These are phyloP conservation scores for Bombardia bombarda DNA, from an alignment of 495 filamentous ascomycete genomes.

Conservation along the genomic window DNA sequence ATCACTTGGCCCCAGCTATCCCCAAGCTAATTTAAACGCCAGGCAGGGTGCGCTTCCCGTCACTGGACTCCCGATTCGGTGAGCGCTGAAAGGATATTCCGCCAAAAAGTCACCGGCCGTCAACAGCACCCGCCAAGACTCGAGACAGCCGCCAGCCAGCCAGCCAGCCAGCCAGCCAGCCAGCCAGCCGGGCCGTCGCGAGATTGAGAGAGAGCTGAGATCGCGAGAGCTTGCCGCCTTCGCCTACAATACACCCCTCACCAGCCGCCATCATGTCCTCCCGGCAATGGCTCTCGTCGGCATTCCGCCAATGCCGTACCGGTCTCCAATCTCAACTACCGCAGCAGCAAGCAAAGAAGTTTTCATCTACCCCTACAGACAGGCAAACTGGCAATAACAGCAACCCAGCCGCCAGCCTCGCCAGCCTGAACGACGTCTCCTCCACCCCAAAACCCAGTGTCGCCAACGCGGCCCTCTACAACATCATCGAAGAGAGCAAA, in stretches of 20 bases:
- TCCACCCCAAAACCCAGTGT: not conserved
- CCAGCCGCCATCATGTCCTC: conserved; percentile 7
- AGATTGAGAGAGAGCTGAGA: not conserved
- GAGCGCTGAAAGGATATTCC: conserved; percentile 1
- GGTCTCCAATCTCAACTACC: not conserved
- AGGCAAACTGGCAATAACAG: not conserved
- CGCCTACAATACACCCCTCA: too few species aligned
- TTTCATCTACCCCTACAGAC: not conserved
- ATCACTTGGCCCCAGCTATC: too few species aligned
- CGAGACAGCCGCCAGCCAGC: not conserved
- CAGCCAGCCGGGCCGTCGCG: not conserved
- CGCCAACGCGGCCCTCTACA: not conserved
- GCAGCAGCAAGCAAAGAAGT: not conserved
- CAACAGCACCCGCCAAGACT: not conserved
- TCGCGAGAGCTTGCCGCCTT: not conserved
- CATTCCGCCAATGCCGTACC: conserved; percentile 5
- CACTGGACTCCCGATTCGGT: not conserved
- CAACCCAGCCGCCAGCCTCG: not conserved
- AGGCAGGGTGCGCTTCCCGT: not conserved
- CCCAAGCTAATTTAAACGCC: too few species aligned
- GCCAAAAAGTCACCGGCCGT: conserved; percentile 4
- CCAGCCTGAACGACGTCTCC: not conserved
- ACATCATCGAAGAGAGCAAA: not conserved
- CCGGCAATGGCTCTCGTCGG: conserved; percentile 7
- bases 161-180: not conserved